Base-by-base conservation (phyloP, 148 eudicot species). In the Chenopodium berlandieri region DNA sequence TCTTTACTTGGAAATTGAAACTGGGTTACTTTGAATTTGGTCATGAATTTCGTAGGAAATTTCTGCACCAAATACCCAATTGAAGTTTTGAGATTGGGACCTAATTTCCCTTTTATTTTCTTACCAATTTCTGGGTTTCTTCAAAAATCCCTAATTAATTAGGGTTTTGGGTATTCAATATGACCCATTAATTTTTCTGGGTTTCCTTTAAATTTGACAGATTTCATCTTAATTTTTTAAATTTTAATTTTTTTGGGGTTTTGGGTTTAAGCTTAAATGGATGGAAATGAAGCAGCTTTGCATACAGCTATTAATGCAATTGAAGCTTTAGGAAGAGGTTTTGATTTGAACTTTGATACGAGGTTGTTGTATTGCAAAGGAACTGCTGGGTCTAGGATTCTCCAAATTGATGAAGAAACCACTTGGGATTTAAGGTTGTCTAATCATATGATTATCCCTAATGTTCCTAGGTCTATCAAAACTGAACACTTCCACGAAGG, bases 301-400 rank as follows among this genome's bases (percentile, higher is more conserved):
- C 93, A 91, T 37, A 94, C 97, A 8, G 97, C 93, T 44, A 78
- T 87, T 60, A 91, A 90, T 88, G 88, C 97, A 54, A 89, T 94
- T 71, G 89, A 93, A 91, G 94, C 98, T 48, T 77, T 94, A 62
- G 98, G 98, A 2, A 91, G 92, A 85, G 98, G 98, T 1, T 94
- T 94, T 83, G 98, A 94, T 87, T 91, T 94, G 27, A 94, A 94
- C 80, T 94, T 89, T 71, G 98, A 94, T 84, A 91, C 94, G 9
- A 89, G 98, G 85, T 91, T 93, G 88, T 83, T 94, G 69, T 94
- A 94, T 65, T 94, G 98, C 81, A 94, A 94, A 84, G 98, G 98
- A 47, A 79, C 86, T 7, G 75, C 88, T 19, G 93, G 96, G 72
- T 92, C 98, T 71, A 91, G 90, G 84, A 84, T 94, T 77, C 89